Evolutionary conservation across 495 filamentous ascomycete genomes (phyloP), one percentile per base, ranked within the genome.

Genomic region (Astrothelium subdiscretum): DNA sequence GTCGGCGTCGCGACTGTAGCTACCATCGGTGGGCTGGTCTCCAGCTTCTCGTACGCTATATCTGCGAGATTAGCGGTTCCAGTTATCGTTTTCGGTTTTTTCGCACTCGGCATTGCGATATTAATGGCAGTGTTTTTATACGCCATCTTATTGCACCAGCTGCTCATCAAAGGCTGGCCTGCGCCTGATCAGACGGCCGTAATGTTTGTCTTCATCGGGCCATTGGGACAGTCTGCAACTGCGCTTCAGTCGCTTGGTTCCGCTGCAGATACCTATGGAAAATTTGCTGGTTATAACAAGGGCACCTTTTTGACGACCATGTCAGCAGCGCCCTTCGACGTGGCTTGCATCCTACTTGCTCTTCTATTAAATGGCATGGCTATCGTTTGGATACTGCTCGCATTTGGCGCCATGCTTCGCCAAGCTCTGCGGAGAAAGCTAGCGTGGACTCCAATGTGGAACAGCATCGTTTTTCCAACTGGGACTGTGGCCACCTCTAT

Each of bases 1-100:
- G 64, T 66, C 26, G 64, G 62, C 11, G 60, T 58, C 5, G 35
- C 64, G 1, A 66, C 64, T 4, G 62, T 63, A 26, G 64, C 64
- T 1, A 13, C 63, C 3, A 61, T 61, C 5, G 64, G 61, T 15
- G 64, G 10, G 2, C 24, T 66, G 31, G 44, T 63, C 20, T 18
- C 20, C 31, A 57, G 15, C 8, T 63, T 59, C 62, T 59, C 64
- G 2, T n/a, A 38, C 57, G 12, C 26, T 27, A 40, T 66, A 15
- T 63, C 31, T 27, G 57, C 61, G 2, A 51, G 61, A 5, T n/a
- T 66, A 5, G 64, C 64, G 1, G 48, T 66, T 1, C 64, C 64
- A 15, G 58, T 66, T 54, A 63, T 66, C 58, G 57, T 66, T 31
- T 40, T 64, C 54, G 22, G 22, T 40, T 63, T 63, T 61, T 58